Conservation (phyloP, 768 basidiomycete species). For the Rubroboletus satanas region DNA sequence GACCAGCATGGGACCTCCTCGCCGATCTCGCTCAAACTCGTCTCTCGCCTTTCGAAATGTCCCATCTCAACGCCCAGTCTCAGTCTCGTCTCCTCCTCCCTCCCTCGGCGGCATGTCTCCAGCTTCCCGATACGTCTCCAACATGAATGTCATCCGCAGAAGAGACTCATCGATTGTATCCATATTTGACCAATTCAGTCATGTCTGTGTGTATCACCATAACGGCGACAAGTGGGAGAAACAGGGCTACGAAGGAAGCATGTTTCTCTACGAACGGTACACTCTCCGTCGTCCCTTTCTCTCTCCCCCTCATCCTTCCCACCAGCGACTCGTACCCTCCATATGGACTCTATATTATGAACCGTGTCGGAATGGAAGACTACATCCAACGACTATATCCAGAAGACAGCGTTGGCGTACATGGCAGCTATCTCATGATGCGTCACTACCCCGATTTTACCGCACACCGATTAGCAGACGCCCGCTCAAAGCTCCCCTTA, state of each 20-base stretch:
- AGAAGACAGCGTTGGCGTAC: constrained; percentile 64
- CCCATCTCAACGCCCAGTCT: neutral
- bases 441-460: constrained; percentile 72
- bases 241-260: constrained; percentile 80
- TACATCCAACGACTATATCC: constrained; percentile 72
- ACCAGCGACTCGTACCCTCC: constrained; percentile 70
- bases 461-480: constrained; percentile 39
- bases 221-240: constrained; percentile 78
- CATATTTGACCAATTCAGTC: constrained; percentile 85
- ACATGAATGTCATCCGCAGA: constrained; percentile 75
- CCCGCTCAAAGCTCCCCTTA: constrained; percentile 25
- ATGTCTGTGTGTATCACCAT: constrained; percentile 78
- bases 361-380: constrained; percentile 76
- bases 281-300: neutral
- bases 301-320: constrained; percentile 1
- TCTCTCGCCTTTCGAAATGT: constrained; percentile 19
- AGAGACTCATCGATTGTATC: constrained; percentile 75
- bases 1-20: constrained; percentile 10
- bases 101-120: constrained; percentile 52
- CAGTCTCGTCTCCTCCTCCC: constrained; percentile 3
- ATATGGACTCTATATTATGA: constrained; percentile 82
- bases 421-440: constrained; percentile 67
- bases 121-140: constrained; percentile 64
- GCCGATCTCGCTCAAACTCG: constrained; percentile 32
- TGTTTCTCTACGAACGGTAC: constrained; percentile 85